These are phyloP conservation scores for Albifimbria verrucaria DNA, from an alignment of 2,329 filamentous ascomycete genomes.

Conservation along the genomic window DNA sequence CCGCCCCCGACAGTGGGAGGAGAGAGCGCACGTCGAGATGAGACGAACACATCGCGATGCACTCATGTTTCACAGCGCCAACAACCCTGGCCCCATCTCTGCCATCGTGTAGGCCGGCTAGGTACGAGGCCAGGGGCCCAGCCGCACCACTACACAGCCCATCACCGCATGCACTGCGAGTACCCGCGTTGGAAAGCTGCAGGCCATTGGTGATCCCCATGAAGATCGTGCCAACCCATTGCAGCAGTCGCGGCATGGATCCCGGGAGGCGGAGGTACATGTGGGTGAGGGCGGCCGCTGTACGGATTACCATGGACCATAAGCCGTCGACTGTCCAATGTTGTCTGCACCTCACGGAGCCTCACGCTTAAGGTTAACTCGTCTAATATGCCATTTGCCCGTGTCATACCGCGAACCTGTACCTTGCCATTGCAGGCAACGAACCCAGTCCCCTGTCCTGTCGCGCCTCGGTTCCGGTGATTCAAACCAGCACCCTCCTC, in stretches of 20 bases:
- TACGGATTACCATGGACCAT: too few species aligned
- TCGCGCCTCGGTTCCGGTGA: not conserved
- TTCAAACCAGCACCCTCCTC: too few species aligned
- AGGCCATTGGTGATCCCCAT: not conserved
- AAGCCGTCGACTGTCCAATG: too few species aligned
- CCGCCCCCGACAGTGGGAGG: not conserved
- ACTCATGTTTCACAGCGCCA: not conserved
- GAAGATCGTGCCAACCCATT: not conserved
- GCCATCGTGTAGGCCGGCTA: too few species aligned
- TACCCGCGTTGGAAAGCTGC: not conserved
- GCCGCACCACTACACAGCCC: too few species aligned
- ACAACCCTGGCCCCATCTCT: not conserved
- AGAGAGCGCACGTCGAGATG: not conserved
- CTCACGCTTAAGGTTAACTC: not conserved
- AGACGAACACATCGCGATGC: not conserved
- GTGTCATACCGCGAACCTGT: not conserved
- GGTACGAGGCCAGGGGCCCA: too few species aligned
- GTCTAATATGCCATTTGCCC: not conserved
- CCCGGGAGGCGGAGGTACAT: not conserved
- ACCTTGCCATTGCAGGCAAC: not conserved
- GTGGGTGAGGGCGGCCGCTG: too few species aligned
- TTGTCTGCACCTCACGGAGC: too few species aligned
- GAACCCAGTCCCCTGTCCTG: too few species aligned
- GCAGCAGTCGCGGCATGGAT: not conserved
- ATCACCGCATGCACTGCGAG: too few species aligned